Percentiles rank a stretch among this genome's conserved stretches.
These are phyloP conservation scores for Stephania japonica DNA, from an alignment of 164 flowering plant species.

Conservation along the genomic window DNA sequence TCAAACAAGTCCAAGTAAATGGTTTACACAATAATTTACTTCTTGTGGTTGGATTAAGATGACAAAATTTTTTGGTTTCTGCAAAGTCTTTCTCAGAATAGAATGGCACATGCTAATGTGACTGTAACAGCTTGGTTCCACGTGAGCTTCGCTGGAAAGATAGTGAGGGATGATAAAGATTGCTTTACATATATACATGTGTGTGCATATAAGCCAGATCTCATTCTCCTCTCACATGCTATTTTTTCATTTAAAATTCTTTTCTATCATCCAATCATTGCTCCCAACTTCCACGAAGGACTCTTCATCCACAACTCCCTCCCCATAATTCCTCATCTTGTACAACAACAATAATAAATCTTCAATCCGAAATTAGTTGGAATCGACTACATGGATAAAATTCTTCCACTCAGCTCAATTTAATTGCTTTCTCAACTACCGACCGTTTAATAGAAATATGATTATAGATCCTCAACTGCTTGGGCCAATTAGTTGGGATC, in stretches of 20 bases:
- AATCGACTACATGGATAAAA: no score
- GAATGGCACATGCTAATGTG: conserved; percentile 29
- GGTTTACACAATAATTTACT: background rate
- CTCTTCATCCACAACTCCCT: background rate
- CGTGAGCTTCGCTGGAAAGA: conserved; percentile 29
- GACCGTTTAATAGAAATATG: no score
- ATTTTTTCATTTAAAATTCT: conserved; percentile 23
- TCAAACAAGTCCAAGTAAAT: background rate
- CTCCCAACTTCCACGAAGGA: conserved; percentile 15
- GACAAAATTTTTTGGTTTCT: conserved; percentile 11
- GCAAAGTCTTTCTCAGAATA: conserved; percentile 22
- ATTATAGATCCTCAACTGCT: no score
- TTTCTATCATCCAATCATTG: conserved; percentile 24
- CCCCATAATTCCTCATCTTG: background rate
- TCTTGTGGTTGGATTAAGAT: background rate
- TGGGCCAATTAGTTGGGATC: no score
- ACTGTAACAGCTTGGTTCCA: conserved; percentile 25
- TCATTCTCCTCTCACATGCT: conserved; percentile 10
- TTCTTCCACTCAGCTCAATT: no score
- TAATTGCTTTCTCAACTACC: no score
- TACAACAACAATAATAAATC: no score
- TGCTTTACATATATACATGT: background rate
- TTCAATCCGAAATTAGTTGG: no score
- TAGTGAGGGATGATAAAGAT: conserved; percentile 11
- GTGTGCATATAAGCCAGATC: conserved; percentile 13